phyloP scores from a whole-genome alignment of 2,329 filamentous ascomycete genomes.

The Pseudocercospora pini-densiflorae region DNA sequence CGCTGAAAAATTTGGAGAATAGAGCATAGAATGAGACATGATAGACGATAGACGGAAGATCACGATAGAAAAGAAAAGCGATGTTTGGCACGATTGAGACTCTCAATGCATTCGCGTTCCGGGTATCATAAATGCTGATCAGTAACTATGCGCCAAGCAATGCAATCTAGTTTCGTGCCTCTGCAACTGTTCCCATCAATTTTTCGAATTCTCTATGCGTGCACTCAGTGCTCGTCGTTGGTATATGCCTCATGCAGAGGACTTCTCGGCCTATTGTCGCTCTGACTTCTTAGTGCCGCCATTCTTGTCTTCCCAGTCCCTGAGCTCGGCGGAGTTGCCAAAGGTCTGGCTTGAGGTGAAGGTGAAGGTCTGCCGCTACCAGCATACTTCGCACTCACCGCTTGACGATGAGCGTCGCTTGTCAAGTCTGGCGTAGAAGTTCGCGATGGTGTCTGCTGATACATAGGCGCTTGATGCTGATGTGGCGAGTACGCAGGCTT shows the following conservation, averaged over 20 bases:
- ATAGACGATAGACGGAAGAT: neutral
- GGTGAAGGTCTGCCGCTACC: constrained; percentile 10
- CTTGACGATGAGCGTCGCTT: constrained; percentile 24
- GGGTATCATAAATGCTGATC: constrained; percentile 10
- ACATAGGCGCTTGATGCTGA: constrained; percentile 5
- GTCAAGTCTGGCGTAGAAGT: constrained; percentile 27
- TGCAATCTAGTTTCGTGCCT: neutral
- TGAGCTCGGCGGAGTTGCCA: constrained; percentile 26
- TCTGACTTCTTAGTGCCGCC: constrained; percentile 24
- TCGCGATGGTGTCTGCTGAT: constrained; percentile 32
- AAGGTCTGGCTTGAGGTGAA: constrained; percentile 2
- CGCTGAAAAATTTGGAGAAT: neutral
- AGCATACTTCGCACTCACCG: constrained; percentile 22
- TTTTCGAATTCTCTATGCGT: neutral
- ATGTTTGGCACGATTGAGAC: neutral
- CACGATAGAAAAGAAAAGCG: neutral
- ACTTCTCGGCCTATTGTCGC: constrained; percentile 28
- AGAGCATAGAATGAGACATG: neutral
- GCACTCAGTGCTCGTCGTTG: constrained; percentile 5
- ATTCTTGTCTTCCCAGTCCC: constrained; percentile 22
- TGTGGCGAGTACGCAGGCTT: constrained; percentile 22
- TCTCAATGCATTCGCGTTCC: constrained; percentile 7
- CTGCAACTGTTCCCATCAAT: neutral
- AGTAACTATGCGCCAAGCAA: constrained; percentile 6
- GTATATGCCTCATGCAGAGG: constrained; percentile 25